A percentile compares a stretch with the other conserved stretches of the same genome.
These are phyloP conservation scores for Camellia lanceoleosa DNA, from an alignment of 148 eudicot genomes.

Conservation along the genomic window DNA sequence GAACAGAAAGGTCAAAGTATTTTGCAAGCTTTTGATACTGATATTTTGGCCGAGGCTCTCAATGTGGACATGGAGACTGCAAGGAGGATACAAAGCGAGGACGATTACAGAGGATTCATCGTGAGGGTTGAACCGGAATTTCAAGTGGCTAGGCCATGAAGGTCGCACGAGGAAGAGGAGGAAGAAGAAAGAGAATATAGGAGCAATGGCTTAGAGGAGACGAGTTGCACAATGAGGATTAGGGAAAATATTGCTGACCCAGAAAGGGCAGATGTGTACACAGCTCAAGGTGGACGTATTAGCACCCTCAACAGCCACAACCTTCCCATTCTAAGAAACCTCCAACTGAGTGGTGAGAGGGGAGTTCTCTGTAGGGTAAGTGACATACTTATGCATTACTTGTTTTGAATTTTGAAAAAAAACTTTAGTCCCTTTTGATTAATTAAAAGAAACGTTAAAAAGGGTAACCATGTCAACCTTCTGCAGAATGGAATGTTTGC, in stretches of 20 bases:
- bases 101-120: conserved; percentile 24
- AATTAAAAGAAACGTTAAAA: too few species aligned
- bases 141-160: too few species aligned
- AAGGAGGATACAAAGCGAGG: conserved; percentile 9
- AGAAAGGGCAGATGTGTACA: too few species aligned
- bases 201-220: too few species aligned
- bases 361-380: conserved; percentile 32
- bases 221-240: too few species aligned
- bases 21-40: conserved; percentile 14
- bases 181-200: too few species aligned
- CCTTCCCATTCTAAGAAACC: conserved; percentile 25
- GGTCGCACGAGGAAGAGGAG: too few species aligned
- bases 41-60: conserved; percentile 21
- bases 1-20: conserved; percentile 19
- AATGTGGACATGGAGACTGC: conserved; percentile 9
- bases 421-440: too few species aligned
- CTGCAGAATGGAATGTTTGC: conserved; percentile 1
- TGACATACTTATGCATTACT: background rate
- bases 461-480: background rate
- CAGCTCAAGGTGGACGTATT: too few species aligned
- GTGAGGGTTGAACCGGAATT: conserved; percentile 9
- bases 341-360: conserved; percentile 28
- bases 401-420: too few species aligned
- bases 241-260: too few species aligned
- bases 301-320: conserved; percentile 17